Evolutionary conservation across 2,329 filamentous ascomycete species (phyloP).

Genomic region (Scopulariopsis brevicaulis): DNA sequence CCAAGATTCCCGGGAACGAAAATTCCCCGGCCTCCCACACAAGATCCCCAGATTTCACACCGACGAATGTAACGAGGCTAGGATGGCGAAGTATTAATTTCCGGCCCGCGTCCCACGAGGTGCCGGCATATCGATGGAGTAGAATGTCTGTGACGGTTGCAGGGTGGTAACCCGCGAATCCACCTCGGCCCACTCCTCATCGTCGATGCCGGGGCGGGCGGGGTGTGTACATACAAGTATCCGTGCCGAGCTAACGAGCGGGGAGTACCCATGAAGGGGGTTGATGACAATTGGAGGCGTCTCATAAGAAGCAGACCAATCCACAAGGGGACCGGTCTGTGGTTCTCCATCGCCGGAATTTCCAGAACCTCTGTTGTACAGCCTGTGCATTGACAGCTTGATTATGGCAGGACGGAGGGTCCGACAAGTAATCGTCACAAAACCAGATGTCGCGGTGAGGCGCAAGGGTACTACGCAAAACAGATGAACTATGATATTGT

Average conservation of each 20-base stretch:
- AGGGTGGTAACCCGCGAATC: not conserved
- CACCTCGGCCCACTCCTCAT: not conserved
- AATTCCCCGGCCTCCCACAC: not conserved
- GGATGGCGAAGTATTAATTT: not conserved
- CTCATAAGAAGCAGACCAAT: not conserved
- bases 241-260: too few species aligned
- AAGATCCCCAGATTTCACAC: not conserved
- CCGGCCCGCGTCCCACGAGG: not conserved
- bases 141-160: not conserved
- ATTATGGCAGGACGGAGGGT: not conserved
- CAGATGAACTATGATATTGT: too few species aligned
- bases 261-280: too few species aligned
- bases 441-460: not conserved
- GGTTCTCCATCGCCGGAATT: not conserved
- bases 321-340: not conserved
- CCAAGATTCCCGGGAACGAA: not conserved
- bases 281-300: not conserved
- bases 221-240: not conserved
- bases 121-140: not conserved
- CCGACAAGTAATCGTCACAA: not conserved
- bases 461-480: not conserved
- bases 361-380: not conserved
- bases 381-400: not conserved
- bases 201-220: not conserved
- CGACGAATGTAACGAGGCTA: not conserved